These are phyloP conservation scores for Bacterosira constricta DNA, from an alignment of 108 stramenopile species.

Conservation along the genomic window DNA sequence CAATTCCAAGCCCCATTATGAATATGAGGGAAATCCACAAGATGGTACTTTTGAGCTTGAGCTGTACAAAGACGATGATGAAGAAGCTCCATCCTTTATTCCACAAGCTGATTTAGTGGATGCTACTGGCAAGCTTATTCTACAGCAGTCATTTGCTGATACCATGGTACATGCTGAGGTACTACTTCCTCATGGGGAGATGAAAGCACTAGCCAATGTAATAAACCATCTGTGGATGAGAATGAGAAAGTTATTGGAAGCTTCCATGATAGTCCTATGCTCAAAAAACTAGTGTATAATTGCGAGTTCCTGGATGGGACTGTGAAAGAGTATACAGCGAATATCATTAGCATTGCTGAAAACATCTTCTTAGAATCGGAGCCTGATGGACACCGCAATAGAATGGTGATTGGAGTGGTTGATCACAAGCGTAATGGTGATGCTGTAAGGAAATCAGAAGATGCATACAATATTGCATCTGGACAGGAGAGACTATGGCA, in stretches of 20 bases:
- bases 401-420: slow-evolving; percentile 60
- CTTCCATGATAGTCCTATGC: slow-evolving; percentile 32
- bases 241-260: slow-evolving; percentile 36
- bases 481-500: neutral
- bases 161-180: slow-evolving; percentile 48
- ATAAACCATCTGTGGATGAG: slow-evolving; percentile 5
- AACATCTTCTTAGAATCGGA: no score
- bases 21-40: no score
- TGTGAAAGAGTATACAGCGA: slow-evolving; percentile 28
- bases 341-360: no score
- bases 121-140: slow-evolving; percentile 14
- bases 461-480: no score
- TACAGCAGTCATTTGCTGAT: slow-evolving; percentile 28
- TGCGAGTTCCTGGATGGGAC: slow-evolving; percentile 58
- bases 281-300: no score
- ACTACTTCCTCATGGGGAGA: slow-evolving; percentile 3
- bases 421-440: no score
- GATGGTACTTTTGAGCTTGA: slow-evolving; percentile 11
- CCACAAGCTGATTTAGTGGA: slow-evolving; percentile 41
- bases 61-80: slow-evolving; percentile 21
- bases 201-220: slow-evolving; percentile 29
- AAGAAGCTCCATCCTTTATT: neutral
- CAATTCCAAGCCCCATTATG: no score
- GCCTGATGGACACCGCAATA: slow-evolving; percentile 51
- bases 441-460: no score